Conservation (phyloP, 768 basidiomycete species). For the Mycena belliarum region DNA sequence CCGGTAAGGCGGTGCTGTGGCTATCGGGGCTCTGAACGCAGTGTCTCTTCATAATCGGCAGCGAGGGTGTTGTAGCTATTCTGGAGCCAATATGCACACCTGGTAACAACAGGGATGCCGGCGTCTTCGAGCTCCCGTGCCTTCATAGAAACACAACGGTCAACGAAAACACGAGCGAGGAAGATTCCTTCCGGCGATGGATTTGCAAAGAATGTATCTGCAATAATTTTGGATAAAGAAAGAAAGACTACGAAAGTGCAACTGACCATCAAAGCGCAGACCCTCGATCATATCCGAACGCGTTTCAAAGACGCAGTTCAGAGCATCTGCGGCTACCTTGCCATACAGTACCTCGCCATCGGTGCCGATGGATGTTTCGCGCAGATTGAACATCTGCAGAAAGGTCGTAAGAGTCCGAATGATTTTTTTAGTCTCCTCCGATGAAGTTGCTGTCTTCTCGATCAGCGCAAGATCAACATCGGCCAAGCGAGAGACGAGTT, state of each 20-base stretch:
- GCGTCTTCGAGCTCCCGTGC: slow-evolving; percentile 51
- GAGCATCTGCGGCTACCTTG: slow-evolving; percentile 53
- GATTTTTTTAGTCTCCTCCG: too few relatives aligned
- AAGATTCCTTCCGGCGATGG: slow-evolving; percentile 78
- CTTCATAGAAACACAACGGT: slow-evolving; percentile 43
- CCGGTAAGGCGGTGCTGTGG: too few relatives aligned
- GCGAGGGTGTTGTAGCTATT: slow-evolving; percentile 59
- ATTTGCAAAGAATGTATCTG: slow-evolving; percentile 71
- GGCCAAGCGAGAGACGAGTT: slow-evolving; percentile 19
- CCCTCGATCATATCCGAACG: slow-evolving; percentile 64
- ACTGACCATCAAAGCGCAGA: slow-evolving; percentile 69
- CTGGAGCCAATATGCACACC: slow-evolving; percentile 75
- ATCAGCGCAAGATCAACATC: slow-evolving; percentile 26
- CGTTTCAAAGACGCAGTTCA: slow-evolving; percentile 69
- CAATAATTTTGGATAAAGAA: background rate
- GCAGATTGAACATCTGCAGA: slow-evolving; percentile 62
- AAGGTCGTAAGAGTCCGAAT: slow-evolving; percentile 47
- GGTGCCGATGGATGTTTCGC: slow-evolving; percentile 38
- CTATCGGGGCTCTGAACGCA: slow-evolving; percentile 86
- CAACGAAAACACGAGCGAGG: slow-evolving; percentile 80
- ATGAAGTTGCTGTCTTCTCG: too few relatives aligned
- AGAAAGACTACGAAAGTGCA: background rate
- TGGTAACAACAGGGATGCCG: slow-evolving; percentile 80
- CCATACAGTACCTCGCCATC: background rate
- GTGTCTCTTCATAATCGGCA: slow-evolving; percentile 41